Conservation (phyloP, 176 grass and related monocot species). For the Microstegium vimineum region DNA sequence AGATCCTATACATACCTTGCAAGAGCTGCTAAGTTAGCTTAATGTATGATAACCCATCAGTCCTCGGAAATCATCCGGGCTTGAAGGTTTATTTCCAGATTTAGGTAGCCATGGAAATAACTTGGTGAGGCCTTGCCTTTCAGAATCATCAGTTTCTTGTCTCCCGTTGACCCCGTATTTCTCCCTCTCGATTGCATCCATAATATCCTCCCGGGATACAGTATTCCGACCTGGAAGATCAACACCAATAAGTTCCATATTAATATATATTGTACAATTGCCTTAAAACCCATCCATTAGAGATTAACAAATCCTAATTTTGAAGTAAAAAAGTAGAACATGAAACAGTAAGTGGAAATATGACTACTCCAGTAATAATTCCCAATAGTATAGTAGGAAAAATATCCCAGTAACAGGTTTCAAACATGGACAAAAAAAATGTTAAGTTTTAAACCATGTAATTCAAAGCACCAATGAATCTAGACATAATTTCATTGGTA, state of each 20-base stretch:
- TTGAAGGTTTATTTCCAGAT: conserved; percentile 49
- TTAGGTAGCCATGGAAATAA: conserved; percentile 85
- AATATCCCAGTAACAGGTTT: neutral
- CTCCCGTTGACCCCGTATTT: conserved; percentile 80
- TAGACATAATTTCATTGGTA: neutral
- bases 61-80: conserved; percentile 68
- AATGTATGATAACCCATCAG: conserved; percentile 69
- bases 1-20: conserved; percentile 46
- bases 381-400: conserved; percentile 7
- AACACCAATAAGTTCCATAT: conserved; percentile 18
- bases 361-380: neutral
- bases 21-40: conserved; percentile 44
- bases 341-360: neutral
- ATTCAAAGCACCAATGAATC: neutral
- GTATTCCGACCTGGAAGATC: conserved; percentile 49
- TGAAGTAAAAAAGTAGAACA: conserved; percentile 2
- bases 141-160: conserved; percentile 37
- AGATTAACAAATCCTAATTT: neutral
- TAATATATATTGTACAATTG: neutral
- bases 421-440: neutral
- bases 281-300: neutral
- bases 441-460: conserved; percentile 5
- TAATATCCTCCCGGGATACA: conserved; percentile 82
- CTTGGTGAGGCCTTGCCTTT: conserved; percentile 63
- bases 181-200: conserved; percentile 95